Base-by-base conservation (phyloP, 1,284 basidiomycete species). In the Malassezia obtusa region DNA sequence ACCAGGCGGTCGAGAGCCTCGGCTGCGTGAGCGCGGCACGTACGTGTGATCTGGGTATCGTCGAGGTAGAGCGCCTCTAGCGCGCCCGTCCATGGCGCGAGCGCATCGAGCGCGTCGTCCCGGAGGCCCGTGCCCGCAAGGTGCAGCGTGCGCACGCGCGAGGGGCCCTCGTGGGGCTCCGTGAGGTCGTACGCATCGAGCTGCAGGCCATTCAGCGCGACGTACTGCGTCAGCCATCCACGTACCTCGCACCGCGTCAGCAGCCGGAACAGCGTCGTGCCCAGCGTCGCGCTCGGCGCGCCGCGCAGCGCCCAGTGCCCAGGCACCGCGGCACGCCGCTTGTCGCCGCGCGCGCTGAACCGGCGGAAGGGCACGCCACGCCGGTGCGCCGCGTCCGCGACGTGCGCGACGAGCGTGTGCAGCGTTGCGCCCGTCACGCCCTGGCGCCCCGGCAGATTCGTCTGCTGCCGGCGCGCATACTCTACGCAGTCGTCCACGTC, bases 401-500 rank as follows among this genome's bases (percentile, higher is more conserved):
- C 22, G 32, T 41, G 31, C 3, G 12, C n/a, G 5, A 37, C 45
- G 2, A 56, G 12, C 11, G 26, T 4, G 24, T 40, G 24, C 17
- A 56, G 26, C 26, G 53, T 47, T 14, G 45, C 31, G 19, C 53
- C 53, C 10, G 48, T 41, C 1, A 56, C 12, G 12, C 53, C 53
- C 5, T 17, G 11, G 12, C 53, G 40, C 8, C 53, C 53, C 17
- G 45, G 48, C 12, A 56, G 35, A 24, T 45, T 50, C 4, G 53
- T 33, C 17, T 44, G 48, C 14, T 56, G 41, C 31, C 53, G 53
- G 15, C 53, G 48, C 9, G 48, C 21, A 21, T 40, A 56, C 43
- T 56, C 53, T 25, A 56, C 49, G 19, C 50, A 19, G 32, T 56
- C 48, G n/a, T 50, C 53, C 11, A 56, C 32, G 17, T 19, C 14